Evolutionary conservation across 495 filamentous ascomycete genomes (phyloP), one percentile per base, ranked within the genome.

Genomic region (Antarctomyces pellizariae): DNA sequence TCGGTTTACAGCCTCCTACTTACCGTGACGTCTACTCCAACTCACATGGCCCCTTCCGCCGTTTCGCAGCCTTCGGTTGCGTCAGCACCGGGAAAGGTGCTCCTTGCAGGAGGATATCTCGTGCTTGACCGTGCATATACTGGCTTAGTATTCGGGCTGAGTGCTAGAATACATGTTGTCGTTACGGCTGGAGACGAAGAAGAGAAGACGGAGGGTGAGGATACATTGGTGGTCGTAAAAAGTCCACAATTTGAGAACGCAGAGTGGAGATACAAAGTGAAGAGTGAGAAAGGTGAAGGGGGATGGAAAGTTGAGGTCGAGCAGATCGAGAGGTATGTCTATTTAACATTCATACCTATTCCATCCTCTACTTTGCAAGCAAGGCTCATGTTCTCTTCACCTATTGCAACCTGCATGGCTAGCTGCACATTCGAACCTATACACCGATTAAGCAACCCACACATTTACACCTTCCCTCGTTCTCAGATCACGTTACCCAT

Each of bases 1-100:
- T 9, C 13, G 6, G 2, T 9, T 23, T 23, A 23, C 13, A 23
- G n/a, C 21, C 21, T 9, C 13, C 2, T 23, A 10, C 21, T 23
- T 21, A 10, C 21, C 21, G 13, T 23, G n/a, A 10, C n/a, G 2
- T 23, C 13, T 12, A 4, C 13, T 23, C 21, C n/a, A 7, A 9
- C 21, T 23, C 21, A 10, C 21, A 10, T 7, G 2, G 2, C 6
- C 21, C 2, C 21, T 23, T 23, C n/a, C 13, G n/a, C 6, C 21
- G n/a, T 12, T 23, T 23, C n/a, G 21, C 21, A 23, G 21, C 6
- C 21, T 7, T 7, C 21, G 1, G 79, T 77, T 39, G 61, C 89
- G 36, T 93, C 84, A 34, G 83, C 89, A 2, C 86, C 86, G 13
- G 86, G 86, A 26, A 97, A 97, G 53, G 89, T 97, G 22, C 62